Percentiles rank a stretch among this genome's conserved stretches.
Evolutionary conservation across 805 yeast species (phyloP).

Genomic region (Wickerhamomyces ciferrii): DNA sequence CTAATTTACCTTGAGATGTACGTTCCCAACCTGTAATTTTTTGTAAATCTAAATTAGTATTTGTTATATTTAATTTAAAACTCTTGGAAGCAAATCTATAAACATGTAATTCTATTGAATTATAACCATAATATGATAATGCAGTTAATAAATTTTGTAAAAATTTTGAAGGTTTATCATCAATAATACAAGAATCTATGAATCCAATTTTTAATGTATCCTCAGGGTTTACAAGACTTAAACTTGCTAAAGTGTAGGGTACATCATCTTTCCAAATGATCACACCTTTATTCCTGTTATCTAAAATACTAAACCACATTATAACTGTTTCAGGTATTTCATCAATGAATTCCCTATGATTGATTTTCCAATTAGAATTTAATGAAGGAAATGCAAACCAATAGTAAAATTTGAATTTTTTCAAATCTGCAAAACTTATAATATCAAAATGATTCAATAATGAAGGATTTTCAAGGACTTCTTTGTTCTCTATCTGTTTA

Average conservation of each 20-base stretch:
- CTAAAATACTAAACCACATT: constrained; percentile 9
- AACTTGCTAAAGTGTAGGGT: constrained; percentile 9
- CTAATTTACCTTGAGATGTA: constrained; percentile 62
- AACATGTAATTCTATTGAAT: constrained; percentile 31
- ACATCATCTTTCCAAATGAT: constrained; percentile 19
- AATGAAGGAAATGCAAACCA: constrained; percentile 85
- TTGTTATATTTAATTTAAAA: constrained; percentile 21
- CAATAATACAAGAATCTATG: constrained; percentile 32
- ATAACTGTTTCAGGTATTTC: constrained; percentile 7
- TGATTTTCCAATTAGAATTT: constrained; percentile 41
- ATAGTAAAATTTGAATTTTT: constrained; percentile 80
- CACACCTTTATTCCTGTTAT: constrained; percentile 20
- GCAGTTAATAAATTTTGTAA: constrained; percentile 54
- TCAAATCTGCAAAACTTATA: constrained; percentile 80
- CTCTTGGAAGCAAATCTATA: constrained; percentile 29
- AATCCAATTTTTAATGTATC: constrained; percentile 26
- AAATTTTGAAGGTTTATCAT: constrained; percentile 42
- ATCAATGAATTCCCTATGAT: constrained; percentile 2
- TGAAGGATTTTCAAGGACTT: constrained; percentile 33
- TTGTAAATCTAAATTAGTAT: constrained; percentile 7
- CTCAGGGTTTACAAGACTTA: constrained; percentile 12
- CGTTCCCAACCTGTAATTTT: constrained; percentile 88
- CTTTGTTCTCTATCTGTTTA: constrained; percentile 26
- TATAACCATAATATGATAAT: constrained; percentile 30
- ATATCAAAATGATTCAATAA: constrained; percentile 39